These are phyloP conservation scores for Fusarium proliferatum DNA, from an alignment of 2,329 filamentous ascomycete genomes.

Conservation along the genomic window DNA sequence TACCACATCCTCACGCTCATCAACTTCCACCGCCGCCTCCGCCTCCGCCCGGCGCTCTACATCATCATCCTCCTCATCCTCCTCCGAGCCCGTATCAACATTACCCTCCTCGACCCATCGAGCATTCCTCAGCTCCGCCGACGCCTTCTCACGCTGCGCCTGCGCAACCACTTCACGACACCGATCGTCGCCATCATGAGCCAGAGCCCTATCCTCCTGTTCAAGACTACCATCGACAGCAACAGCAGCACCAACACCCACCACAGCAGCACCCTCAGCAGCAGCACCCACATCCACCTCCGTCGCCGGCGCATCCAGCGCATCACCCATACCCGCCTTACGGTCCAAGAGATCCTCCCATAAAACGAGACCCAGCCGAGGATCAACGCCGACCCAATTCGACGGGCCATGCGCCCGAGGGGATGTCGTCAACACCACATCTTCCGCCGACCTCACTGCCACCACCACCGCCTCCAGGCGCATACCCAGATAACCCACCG, in stretches of 20 bases:
- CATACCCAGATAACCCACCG: conserved; percentile 59
- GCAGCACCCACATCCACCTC: conserved; percentile 47
- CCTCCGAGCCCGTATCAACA: conserved; percentile 55
- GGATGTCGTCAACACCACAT: conserved; percentile 48
- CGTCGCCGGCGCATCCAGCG: conserved; percentile 53
- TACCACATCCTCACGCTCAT: conserved; percentile 53
- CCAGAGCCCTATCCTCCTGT: conserved; percentile 65
- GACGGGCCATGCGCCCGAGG: conserved; percentile 57
- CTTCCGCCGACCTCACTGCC: conserved; percentile 48
- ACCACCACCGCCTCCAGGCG: conserved; percentile 46
- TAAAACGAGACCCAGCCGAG: conserved; percentile 67
- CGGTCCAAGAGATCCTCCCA: conserved; percentile 60
- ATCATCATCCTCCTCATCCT: conserved; percentile 46
- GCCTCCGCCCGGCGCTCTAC: conserved; percentile 42
- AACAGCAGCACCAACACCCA: conserved; percentile 37
- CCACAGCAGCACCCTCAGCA: conserved; percentile 25
- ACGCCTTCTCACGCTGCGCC: conserved; percentile 47
- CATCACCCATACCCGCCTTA: conserved; percentile 59
- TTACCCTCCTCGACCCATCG: conserved; percentile 50
- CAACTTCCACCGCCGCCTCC: conserved; percentile 48
- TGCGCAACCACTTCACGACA: conserved; percentile 52
- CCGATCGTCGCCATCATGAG: conserved; percentile 67
- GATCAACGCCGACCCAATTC: conserved; percentile 65
- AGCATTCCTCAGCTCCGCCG: conserved; percentile 49
- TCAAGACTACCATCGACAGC: conserved; percentile 61